Percentiles rank a stretch among this genome's conserved stretches.
These are phyloP conservation scores for Artemisia argyi DNA, from an alignment of 129 eudicot genomes.

Conservation along the genomic window DNA sequence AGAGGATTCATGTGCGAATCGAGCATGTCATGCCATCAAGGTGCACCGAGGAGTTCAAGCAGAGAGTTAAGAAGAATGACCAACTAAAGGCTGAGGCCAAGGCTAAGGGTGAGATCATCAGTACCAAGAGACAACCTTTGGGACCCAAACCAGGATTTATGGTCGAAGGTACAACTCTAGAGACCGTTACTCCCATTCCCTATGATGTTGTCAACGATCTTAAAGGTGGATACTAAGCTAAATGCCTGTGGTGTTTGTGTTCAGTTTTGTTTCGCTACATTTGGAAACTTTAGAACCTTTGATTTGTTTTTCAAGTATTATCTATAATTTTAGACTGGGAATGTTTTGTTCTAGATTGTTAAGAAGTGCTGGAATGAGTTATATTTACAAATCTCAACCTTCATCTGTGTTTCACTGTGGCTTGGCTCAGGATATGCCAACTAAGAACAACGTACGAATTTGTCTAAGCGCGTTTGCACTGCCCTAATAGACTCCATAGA, in stretches of 20 bases:
- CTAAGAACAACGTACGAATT: too few relatives aligned
- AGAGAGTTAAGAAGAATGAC: slow-evolving; percentile 68
- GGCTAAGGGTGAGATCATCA: slow-evolving; percentile 70
- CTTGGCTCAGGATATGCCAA: too few relatives aligned
- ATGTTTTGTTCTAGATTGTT: slow-evolving; percentile 19
- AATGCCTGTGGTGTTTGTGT: background rate
- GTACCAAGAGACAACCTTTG: slow-evolving; percentile 82
- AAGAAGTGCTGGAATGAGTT: slow-evolving; percentile 3
- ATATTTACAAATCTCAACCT: background rate
- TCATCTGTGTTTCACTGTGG: background rate
- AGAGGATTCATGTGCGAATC: slow-evolving; percentile 85
- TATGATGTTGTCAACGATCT: slow-evolving; percentile 95
- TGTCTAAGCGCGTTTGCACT: too few relatives aligned
- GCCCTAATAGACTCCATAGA: too few relatives aligned
- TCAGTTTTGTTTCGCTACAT: slow-evolving; percentile 8
- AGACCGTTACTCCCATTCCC: slow-evolving; percentile 92
- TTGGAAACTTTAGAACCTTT: slow-evolving; percentile 20
- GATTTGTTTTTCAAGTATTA: background rate
- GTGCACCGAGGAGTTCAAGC: slow-evolving; percentile 77
- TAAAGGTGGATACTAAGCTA: slow-evolving; percentile 78
- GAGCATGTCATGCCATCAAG: slow-evolving; percentile 87
- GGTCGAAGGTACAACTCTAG: slow-evolving; percentile 83
- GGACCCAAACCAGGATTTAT: slow-evolving; percentile 93
- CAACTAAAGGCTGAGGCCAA: slow-evolving; percentile 80
- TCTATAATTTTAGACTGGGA: slow-evolving; percentile 18